Conservation (phyloP, 2,329 filamentous ascomycete genomes). For the Allantophomopsis cytisporea region DNA sequence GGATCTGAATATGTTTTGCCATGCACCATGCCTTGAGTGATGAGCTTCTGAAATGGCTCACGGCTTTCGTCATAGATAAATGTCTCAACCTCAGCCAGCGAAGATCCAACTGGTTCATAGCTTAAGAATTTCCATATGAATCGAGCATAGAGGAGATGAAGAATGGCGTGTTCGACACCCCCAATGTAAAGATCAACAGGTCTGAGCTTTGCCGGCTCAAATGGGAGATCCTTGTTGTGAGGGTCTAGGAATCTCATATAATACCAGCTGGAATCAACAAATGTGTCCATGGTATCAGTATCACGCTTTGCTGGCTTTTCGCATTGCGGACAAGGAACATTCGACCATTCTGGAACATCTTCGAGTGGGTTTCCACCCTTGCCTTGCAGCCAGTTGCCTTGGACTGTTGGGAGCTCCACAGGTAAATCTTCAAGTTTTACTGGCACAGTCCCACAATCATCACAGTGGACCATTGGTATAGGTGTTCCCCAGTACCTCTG, state of each 20-base stretch:
- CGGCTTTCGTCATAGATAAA: too few relatives aligned
- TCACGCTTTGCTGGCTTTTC: conserved; percentile 59
- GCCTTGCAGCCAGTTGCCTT: conserved; percentile 52
- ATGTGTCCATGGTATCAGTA: conserved; percentile 93
- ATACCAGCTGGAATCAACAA: conserved; percentile 94
- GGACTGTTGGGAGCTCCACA: conserved; percentile 57
- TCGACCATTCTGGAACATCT: conserved; percentile 56
- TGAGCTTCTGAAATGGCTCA: conserved; percentile 72
- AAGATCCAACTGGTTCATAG: not conserved
- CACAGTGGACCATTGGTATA: conserved; percentile 78
- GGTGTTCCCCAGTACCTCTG: conserved; percentile 88
- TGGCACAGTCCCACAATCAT: conserved; percentile 62
- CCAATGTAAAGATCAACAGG: conserved; percentile 85
- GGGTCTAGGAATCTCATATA: conserved; percentile 70
- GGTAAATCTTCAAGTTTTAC: conserved; percentile 68
- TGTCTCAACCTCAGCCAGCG: too few relatives aligned
- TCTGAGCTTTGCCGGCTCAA: conserved; percentile 45
- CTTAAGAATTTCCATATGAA: conserved; percentile 84
- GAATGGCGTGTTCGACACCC: conserved; percentile 80
- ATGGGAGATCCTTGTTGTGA: conserved; percentile 44
- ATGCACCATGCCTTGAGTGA: conserved; percentile 89
- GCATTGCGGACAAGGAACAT: conserved; percentile 66
- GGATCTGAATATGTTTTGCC: conserved; percentile 73
- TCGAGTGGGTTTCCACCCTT: conserved; percentile 69
- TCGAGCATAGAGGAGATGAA: conserved; percentile 78